Evolutionary conservation across 2,329 filamentous ascomycete species (phyloP), one percentile per base, ranked within the genome.

Genomic region (Pseudogymnoascus sp.): DNA sequence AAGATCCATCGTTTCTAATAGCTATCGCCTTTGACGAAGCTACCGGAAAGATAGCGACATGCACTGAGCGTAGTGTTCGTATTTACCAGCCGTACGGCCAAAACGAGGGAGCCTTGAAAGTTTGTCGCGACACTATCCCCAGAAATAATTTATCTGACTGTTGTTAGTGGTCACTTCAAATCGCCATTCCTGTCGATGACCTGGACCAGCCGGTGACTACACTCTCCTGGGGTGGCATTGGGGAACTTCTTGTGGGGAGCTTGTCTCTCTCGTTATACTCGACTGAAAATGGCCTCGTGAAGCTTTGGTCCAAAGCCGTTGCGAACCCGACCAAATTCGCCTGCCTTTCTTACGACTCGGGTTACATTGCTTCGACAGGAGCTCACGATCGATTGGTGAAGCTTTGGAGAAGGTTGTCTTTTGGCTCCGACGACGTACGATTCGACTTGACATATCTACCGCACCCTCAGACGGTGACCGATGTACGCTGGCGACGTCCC

Each of bases 391-490:
- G 87, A 59, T 77, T 97, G 17, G 86, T 96, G 66, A 97, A 99
- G 75, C 83, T 97, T 68, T 99, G 95, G 94, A 85, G 92, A 65
- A 84, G 93, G 60, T 78, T 96, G 24, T 89, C 88, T 7, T 97
- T 93, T 71, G 91, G 91, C 11, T 82, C 85, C 0, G 87, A 91
- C 62, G 88, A 95, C 67, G 88, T 91, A 39, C 83, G 89, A 62
- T 97, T 97, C 74, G 93, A 97, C 69, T 87, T 96, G 68, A 86
- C 87, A 29, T 97, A 97, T 74, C 84, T 99, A 1, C 80, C 86
- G n/a, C 94, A 99, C 72, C 90, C 91, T 1, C 80, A 83, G 26
- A 76, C 87, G 0, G 85, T 99, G n/a, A 93, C 90, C 2, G 85
- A 84, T 63, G 76, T 96, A 63, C 87, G 93, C 71, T 99, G 95